Conservation (phyloP, 2,329 filamentous ascomycete genomes). For the Pseudocercospora macadamiae region DNA sequence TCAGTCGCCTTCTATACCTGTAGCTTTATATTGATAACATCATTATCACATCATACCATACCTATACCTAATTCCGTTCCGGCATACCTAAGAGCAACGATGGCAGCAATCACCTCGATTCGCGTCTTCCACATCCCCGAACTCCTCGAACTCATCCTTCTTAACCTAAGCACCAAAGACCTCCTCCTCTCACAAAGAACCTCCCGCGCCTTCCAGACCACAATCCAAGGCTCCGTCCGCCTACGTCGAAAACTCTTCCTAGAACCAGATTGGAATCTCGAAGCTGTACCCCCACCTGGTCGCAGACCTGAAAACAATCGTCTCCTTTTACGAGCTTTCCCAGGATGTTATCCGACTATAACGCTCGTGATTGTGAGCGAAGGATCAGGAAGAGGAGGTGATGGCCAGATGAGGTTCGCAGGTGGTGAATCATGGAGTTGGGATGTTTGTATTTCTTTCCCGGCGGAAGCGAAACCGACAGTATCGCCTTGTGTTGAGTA, state of each 20-base stretch:
- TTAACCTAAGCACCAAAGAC: conserved; percentile 36
- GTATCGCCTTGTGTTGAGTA: conserved; percentile 29
- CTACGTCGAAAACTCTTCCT: conserved; percentile 41
- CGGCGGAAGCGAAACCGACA: conserved; percentile 26
- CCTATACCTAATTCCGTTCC: no score
- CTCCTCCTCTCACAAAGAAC: conserved; percentile 40
- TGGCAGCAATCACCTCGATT: no score
- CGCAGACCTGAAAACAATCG: conserved; percentile 41
- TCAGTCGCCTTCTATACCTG: no score
- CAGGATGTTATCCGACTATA: conserved; percentile 40
- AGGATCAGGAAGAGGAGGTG: conserved; percentile 1
- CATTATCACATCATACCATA: no score
- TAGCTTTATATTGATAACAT: no score
- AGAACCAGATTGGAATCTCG: conserved; percentile 37
- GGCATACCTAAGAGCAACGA: no score
- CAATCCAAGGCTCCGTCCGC: conserved; percentile 32
- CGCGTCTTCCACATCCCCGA: conserved; percentile 42
- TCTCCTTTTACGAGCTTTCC: conserved; percentile 38
- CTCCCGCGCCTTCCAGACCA: conserved; percentile 33
- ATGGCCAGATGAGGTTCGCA: conserved; percentile 4
- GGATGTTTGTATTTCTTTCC: conserved; percentile 39
- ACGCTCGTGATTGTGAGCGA: conserved; percentile 36
- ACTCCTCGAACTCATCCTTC: conserved; percentile 43
- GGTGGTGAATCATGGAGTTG: conserved; percentile 37
- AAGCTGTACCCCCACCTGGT: conserved; percentile 29